Conservation (phyloP, 352 stramenopile genomes). For the Blastocystis sp. region DNA sequence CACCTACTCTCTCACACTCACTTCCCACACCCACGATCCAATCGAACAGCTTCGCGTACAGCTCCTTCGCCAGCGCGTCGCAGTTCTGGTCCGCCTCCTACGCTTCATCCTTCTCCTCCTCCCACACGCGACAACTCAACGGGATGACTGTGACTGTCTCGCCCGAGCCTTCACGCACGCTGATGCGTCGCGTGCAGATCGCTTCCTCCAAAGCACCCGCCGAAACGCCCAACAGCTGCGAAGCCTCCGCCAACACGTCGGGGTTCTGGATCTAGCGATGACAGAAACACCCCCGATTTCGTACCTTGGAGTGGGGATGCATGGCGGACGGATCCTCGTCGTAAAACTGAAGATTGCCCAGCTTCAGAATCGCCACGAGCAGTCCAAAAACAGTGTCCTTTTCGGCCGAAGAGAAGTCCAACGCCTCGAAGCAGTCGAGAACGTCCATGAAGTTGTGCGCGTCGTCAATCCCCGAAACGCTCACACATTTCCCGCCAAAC, state of each 20-base stretch:
- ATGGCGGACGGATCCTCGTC: constrained; percentile 73
- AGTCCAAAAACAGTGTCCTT: constrained; percentile 86
- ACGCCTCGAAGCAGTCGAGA: constrained; percentile 74
- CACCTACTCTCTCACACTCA: constrained; percentile 72
- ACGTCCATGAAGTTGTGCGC: constrained; percentile 79
- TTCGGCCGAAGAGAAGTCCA: constrained; percentile 83
- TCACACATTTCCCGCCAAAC: constrained; percentile 78
- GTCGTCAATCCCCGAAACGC: constrained; percentile 84
- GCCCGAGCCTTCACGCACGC: constrained; percentile 86
- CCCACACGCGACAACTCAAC: constrained; percentile 22
- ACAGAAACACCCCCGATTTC: constrained; percentile 74
- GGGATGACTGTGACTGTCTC: constrained; percentile 75
- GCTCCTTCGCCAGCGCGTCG: constrained; percentile 87
- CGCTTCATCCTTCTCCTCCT: constrained; percentile 60
- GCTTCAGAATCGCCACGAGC: constrained; percentile 84
- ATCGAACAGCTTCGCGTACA: constrained; percentile 90
- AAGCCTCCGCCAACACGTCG: constrained; percentile 77
- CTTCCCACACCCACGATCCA: constrained; percentile 84
- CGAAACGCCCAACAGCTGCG: constrained; percentile 83
- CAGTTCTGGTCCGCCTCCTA: constrained; percentile 78
- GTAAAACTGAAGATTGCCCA: constrained; percentile 89
- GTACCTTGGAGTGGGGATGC: constrained; percentile 77
- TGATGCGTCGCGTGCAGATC: constrained; percentile 85
- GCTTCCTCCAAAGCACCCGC: constrained; percentile 81
- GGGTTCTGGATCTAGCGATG: constrained; percentile 73